phyloP scores from a whole-genome alignment of 768 basidiomycete species.

The Sarcodon sp. region DNA sequence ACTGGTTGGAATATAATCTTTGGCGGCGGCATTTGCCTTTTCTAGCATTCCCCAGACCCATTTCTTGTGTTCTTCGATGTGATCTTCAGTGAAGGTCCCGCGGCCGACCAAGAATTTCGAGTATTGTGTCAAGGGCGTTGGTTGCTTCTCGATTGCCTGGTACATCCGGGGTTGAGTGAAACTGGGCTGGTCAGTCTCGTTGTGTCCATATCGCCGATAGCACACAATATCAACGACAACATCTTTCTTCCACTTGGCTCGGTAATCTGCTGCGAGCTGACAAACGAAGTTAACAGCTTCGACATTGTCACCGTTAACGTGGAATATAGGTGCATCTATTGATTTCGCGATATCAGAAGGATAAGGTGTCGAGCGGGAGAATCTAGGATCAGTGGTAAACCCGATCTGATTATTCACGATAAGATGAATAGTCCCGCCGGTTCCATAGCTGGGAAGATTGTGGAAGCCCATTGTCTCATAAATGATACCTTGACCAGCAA shows the following conservation, averaged over 20 bases:
- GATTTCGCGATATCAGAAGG: constrained; percentile 97
- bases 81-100: constrained; percentile 88
- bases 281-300: constrained; percentile 99
- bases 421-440: constrained; percentile 95
- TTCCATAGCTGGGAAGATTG: constrained; percentile 89
- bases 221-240: constrained; percentile 98
- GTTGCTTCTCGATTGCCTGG: constrained; percentile 89
- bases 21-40: constrained; percentile 84
- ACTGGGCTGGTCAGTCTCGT: constrained; percentile 97
- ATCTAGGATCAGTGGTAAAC: constrained; percentile 97
- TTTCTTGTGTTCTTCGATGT: constrained; percentile 96
- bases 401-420: constrained; percentile 99
- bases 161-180: constrained; percentile 99
- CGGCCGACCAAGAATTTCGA: constrained; percentile 83
- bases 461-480: constrained; percentile 99
- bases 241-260: constrained; percentile 97
- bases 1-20: constrained; percentile 89
- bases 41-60: constrained; percentile 99
- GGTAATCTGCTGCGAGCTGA: constrained; percentile 95
- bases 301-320: constrained; percentile 97
- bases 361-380: constrained; percentile 95
- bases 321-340: constrained; percentile 97
- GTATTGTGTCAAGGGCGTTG: constrained; percentile 85
- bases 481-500: constrained; percentile 95
- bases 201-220: constrained; percentile 98